phyloP scores from a whole-genome alignment of 2,329 filamentous ascomycete genomes.

The Pseudopyricularia cyperi region DNA sequence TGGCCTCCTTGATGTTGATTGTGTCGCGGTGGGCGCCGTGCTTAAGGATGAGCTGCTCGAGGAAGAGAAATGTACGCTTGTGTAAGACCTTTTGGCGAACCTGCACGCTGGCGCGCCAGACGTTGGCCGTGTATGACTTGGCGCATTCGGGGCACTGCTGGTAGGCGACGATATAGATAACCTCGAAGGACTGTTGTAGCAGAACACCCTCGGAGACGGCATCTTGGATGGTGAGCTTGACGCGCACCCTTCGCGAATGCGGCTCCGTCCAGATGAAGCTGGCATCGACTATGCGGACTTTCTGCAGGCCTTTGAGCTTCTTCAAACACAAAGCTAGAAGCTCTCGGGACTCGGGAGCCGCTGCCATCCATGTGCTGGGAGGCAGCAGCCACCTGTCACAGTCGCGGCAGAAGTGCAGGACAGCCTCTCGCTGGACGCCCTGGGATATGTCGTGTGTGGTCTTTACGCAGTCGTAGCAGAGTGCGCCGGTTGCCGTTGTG shows the following conservation, averaged over 20 bases:
- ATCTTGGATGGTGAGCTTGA: constrained; percentile 89
- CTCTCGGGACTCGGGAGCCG: constrained; percentile 78
- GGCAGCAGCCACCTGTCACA: constrained; percentile 91
- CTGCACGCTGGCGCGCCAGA: constrained; percentile 87
- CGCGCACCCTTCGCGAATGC: constrained; percentile 80
- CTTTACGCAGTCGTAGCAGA: constrained; percentile 94
- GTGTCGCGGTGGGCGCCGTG: constrained; percentile 84
- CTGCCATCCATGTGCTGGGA: constrained; percentile 74
- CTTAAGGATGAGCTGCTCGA: constrained; percentile 93
- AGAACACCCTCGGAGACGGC: constrained; percentile 48
- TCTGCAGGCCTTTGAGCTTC: constrained; percentile 73
- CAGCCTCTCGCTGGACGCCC: constrained; percentile 82
- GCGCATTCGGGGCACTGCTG: constrained; percentile 92
- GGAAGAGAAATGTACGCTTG: constrained; percentile 53
- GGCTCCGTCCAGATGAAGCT: constrained; percentile 98
- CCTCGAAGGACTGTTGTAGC: constrained; percentile 90
- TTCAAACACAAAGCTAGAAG: constrained; percentile 82
- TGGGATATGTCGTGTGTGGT: constrained; percentile 85
- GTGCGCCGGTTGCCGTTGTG: constrained; percentile 69
- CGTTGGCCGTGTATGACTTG: constrained; percentile 94
- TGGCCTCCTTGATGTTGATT: constrained; percentile 95
- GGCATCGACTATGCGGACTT: constrained; percentile 89
- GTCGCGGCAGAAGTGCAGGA: constrained; percentile 82
- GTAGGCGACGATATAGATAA: constrained; percentile 78
- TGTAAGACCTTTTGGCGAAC: constrained; percentile 94